Base-by-base conservation (phyloP, 169 alveolate genomes). In the Cryptosporidium viatorum region DNA sequence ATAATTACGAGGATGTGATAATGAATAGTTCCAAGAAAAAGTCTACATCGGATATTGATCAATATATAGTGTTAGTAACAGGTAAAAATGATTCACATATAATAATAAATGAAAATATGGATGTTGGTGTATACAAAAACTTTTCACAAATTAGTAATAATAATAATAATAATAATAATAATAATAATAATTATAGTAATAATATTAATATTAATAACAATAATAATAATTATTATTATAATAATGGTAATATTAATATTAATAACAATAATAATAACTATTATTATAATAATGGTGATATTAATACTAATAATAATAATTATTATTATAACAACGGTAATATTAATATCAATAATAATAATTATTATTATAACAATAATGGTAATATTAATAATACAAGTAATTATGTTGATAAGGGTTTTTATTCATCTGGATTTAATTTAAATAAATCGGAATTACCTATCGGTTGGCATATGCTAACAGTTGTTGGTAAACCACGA, bases 401-500 rank as follows among this genome's bases (percentile, higher is more conserved):
- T 10, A 51, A 31, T 33, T 37, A 31, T 51, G 3, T 52, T 14
- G 85, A 71, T 6, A 59, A 80, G 9, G 75, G 75, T 7, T 80
- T 80, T 62, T 80, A 80, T 23, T 41, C 89, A 18, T 80, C 89
- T 31, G 89, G 89, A 5, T 62, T 80, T 0, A 80, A 80, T 80
- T 65, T 80, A 48, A 65, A 80, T 31, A 59, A 65, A 29, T 60
- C 75, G 3, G 70, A 80, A 59, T 80, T 80, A 21, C 89, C 89
- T 31, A 80, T 80, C 21, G 89, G 89, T 18, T 80, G 89, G 89
- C 89, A 80, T 45, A 62, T 80, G 75, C 37, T 80, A 50, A n/a
- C 89, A 41, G 89, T 80, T 37, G 89, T 80, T 7, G 89, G 89
- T 37, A 80, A 67, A 65, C 89, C 89, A 62, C 12, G 89, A 80